These are phyloP conservation scores for Coriaria nepalensis DNA, from an alignment of 306 rosid genomes.

Conservation along the genomic window DNA sequence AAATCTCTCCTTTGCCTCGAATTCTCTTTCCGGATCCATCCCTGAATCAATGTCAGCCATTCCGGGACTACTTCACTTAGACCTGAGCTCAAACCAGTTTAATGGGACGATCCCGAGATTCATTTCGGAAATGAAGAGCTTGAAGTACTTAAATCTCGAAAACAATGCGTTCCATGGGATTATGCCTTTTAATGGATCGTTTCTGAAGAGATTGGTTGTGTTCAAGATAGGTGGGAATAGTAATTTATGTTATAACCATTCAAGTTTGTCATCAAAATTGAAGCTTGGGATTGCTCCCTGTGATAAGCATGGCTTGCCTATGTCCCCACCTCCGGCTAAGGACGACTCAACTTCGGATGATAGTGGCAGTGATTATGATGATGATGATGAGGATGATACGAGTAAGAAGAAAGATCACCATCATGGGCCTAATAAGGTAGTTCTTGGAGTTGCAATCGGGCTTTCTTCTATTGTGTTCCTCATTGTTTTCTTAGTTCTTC, in stretches of 20 bases:
- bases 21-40: conserved; percentile 59
- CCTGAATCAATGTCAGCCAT: conserved; percentile 68
- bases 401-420: conserved; percentile 31
- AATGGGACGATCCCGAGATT: conserved; percentile 78
- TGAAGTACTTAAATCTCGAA: conserved; percentile 70
- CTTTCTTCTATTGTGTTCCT: conserved; percentile 78
- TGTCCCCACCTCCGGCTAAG: conserved; percentile 63
- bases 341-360: conserved; percentile 42
- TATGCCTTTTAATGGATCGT: conserved; percentile 54
- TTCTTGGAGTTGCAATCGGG: conserved; percentile 80
- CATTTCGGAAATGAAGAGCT: conserved; percentile 51
- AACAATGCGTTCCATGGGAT: conserved; percentile 62
- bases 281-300: conserved; percentile 87
- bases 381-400: conserved; percentile 22
- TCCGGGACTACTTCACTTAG: conserved; percentile 49
- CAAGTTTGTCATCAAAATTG: conserved; percentile 59
- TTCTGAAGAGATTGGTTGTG: conserved; percentile 35
- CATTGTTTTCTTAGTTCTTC: conserved; percentile 51
- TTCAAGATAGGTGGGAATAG: conserved; percentile 58
- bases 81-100: conserved; percentile 83
- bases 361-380: conserved; percentile 38
- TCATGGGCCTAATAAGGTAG: conserved; percentile 67
- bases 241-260: conserved; percentile 62
- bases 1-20: conserved; percentile 53
- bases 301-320: conserved; percentile 72